These are phyloP conservation scores for Eimeria praecox DNA, from an alignment of 169 alveolate species.

Conservation along the genomic window DNA sequence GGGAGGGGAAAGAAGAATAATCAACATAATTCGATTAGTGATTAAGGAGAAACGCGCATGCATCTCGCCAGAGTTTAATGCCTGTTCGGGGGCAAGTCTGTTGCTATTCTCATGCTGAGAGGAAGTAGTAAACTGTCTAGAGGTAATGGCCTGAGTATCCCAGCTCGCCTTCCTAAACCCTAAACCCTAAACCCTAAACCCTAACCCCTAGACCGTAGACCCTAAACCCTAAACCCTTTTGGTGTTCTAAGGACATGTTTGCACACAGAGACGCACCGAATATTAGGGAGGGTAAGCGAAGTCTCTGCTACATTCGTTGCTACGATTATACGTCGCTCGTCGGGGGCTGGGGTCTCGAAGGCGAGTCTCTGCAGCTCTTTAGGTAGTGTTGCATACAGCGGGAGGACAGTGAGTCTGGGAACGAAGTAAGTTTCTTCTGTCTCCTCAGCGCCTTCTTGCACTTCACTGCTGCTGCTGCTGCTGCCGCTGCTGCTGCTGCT, in stretches of 20 bases:
- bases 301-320: constrained; percentile 99
- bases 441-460: neutral
- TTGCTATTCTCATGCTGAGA: too few species aligned
- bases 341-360: constrained; percentile 92
- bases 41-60: too few species aligned
- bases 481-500: neutral
- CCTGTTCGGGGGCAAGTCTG: too few species aligned
- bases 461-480: neutral
- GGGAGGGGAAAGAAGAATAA: too few species aligned
- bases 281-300: constrained; percentile 98
- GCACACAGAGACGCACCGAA: constrained; percentile 85
- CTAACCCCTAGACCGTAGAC: neutral
- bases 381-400: constrained; percentile 84
- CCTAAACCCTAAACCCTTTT: neutral
- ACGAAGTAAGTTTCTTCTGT: neutral
- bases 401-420: constrained; percentile 76
- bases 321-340: constrained; percentile 96
- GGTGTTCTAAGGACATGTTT: neutral
- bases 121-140: too few species aligned
- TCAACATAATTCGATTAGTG: too few species aligned
- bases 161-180: too few species aligned
- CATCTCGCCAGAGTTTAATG: too few species aligned
- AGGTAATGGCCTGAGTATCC: neutral
- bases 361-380: constrained; percentile 82
- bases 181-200: neutral